Base-by-base conservation (phyloP, 176 grass and related monocot species). In the Stipa capillata region DNA sequence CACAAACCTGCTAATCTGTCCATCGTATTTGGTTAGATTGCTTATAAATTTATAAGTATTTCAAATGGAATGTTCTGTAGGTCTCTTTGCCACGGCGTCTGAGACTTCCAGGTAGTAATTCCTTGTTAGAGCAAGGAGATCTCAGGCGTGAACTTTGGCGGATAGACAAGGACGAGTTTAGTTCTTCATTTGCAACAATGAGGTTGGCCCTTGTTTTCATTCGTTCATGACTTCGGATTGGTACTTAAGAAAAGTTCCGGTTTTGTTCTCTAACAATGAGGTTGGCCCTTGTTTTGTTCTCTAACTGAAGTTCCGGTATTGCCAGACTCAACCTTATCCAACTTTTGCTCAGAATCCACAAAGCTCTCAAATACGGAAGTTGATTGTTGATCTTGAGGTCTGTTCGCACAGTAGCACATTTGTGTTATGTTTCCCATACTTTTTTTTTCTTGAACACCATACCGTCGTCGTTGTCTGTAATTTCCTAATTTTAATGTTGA, bases 361-460 rank as follows among this genome's bases (percentile, higher is more conserved):
- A 39, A 89, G 76, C 24, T 78, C 76, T 69, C 88, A 92, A 52
- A 29, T 98, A 42, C 84, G 95, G 45, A 92, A 85, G 83, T 81
- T 98, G 77, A 75, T 98, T 36, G 89, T 98, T 47, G 92, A 98
- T 79, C 92, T 94, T 75, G 82, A 94, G 95, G 95, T 94, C 58
- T 73, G 81, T 42, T 73, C 10, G 8, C n/a, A 35, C n/a, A 74
- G 3, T 48, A 57, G 45, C 24, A 69, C 42, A 71, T 79, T 65
- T 43, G 23, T 70, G 47, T 24, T n/a, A 73, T 71, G 45, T 59
- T 70, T 71, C 36, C n/a, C n/a, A n/a, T n/a, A n/a, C n/a, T n/a
- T n/a, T n/a, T n/a, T n/a, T n/a, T n/a, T n/a, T n/a, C n/a, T n/a
- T n/a, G n/a, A n/a, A n/a, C n/a, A n/a, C 39, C 43, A 51, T 53